Conservation (phyloP, 2,329 filamentous ascomycete genomes). For the Zalaria obscura region DNA sequence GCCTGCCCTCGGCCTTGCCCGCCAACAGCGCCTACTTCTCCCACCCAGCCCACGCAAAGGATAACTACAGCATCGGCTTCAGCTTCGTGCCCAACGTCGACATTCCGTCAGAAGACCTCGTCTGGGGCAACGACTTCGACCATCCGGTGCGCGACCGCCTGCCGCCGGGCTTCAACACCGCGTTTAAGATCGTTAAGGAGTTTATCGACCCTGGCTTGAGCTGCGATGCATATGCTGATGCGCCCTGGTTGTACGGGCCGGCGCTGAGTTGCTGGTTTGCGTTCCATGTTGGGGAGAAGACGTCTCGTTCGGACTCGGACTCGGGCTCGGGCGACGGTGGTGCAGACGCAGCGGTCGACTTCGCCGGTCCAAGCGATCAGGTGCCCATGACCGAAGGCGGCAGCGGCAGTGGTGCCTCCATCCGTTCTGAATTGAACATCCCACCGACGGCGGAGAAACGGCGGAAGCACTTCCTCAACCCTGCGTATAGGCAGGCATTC, state of each 20-base stretch:
- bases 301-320: no score
- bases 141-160: conserved; percentile 69
- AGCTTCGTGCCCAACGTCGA: conserved; percentile 54
- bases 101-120: conserved; percentile 55
- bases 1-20: conserved; percentile 56
- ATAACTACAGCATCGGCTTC: conserved; percentile 77
- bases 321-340: neutral
- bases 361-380: conserved; percentile 13
- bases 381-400: conserved; percentile 25
- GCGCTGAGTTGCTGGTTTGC: conserved; percentile 24
- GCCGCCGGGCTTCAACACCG: conserved; percentile 73
- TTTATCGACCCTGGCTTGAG: conserved; percentile 81
- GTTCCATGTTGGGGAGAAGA: conserved; percentile 14
- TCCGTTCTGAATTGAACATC: conserved; percentile 17
- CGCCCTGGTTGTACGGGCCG: conserved; percentile 74
- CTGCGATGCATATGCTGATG: conserved; percentile 77
- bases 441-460: conserved; percentile 27
- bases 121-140: conserved; percentile 94
- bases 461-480: conserved; percentile 28
- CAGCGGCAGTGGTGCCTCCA: conserved; percentile 20
- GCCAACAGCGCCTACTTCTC: conserved; percentile 59
- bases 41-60: conserved; percentile 50
- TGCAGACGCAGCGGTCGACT: conserved; percentile 9
- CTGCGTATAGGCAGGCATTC: conserved; percentile 20
- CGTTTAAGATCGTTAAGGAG: conserved; percentile 74